A percentile compares a stretch with the other conserved stretches of the same genome.
phyloP scores from a whole-genome alignment of 1,284 basidiomycete genomes.

The Kwoniella shivajii region DNA sequence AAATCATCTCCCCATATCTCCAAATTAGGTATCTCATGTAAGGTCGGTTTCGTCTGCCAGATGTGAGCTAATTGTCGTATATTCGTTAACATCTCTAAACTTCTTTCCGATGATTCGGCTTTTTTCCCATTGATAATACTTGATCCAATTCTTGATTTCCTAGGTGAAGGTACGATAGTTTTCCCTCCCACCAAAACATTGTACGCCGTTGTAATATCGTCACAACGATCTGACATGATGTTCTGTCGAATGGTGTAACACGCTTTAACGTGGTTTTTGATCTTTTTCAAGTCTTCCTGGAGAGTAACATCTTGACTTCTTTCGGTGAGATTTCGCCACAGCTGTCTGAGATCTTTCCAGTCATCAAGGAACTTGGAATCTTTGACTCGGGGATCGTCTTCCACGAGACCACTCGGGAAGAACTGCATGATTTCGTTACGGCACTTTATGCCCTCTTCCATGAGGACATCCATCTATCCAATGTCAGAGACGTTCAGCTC shows the following conservation, averaged over 20 bases:
- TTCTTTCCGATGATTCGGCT: conserved; percentile 1
- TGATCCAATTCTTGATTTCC: conserved; percentile 1
- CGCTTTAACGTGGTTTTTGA: conserved; percentile 7
- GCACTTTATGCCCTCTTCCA: too few species aligned
- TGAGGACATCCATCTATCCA: too few species aligned
- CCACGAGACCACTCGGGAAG: too few species aligned
- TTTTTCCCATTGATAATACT: conserved; percentile 1
- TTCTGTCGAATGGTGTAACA: conserved; percentile 5
- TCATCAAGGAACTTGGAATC: too few species aligned
- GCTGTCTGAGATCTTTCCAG: conserved; percentile 6
- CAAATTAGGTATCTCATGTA: conserved; percentile 13
- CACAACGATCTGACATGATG: neutral
- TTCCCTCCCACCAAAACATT: neutral
- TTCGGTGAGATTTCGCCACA: conserved; percentile 1
- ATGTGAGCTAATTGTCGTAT: conserved; percentile 28
- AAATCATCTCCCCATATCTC: conserved; percentile 6
- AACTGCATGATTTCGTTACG: too few species aligned
- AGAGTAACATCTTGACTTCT: neutral
- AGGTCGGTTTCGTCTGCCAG: conserved; percentile 22
- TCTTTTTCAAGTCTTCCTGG: neutral
- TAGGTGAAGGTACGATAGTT: neutral
- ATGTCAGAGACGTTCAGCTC: too few species aligned
- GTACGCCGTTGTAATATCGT: conserved; percentile 2
- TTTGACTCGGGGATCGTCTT: too few species aligned
- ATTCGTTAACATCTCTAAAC: conserved; percentile 12